Percentiles rank a stretch among this genome's conserved stretches.
Conservation (phyloP, 2,329 filamentous ascomycete genomes). For the Alternaria sp. region DNA sequence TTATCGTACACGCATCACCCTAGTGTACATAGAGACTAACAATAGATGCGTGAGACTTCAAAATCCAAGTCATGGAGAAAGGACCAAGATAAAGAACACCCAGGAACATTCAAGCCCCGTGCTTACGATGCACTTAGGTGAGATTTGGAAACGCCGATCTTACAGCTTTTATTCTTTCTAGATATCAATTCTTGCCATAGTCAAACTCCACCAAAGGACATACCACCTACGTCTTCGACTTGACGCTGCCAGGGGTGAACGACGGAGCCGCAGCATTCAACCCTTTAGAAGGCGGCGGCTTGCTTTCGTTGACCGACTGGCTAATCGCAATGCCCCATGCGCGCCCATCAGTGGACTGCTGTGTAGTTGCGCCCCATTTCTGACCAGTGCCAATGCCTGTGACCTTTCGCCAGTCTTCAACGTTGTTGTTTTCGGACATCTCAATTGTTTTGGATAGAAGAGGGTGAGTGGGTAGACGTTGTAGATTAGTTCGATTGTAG, state of each 20-base stretch:
- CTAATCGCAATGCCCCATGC: background rate
- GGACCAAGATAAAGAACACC: background rate
- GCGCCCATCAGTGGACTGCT: background rate
- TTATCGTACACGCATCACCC: background rate
- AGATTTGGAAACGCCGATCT: background rate
- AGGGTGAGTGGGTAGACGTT: background rate
- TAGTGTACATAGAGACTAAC: no score
- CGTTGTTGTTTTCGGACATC: background rate
- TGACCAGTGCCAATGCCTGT: constrained; percentile 15
- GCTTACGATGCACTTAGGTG: background rate
- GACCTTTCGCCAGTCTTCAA: constrained; percentile 5
- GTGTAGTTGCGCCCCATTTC: constrained; percentile 7
- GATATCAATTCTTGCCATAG: background rate
- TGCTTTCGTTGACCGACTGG: background rate
- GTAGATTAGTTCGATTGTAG: background rate
- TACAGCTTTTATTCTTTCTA: background rate
- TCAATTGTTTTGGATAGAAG: background rate
- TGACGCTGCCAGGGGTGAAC: background rate
- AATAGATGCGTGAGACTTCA: background rate
- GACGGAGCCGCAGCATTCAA: constrained; percentile 4
- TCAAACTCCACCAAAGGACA: background rate
- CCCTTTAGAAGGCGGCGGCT: background rate
- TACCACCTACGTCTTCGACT: constrained; percentile 5
- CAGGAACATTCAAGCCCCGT: background rate
- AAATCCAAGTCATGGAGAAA: background rate